These are phyloP conservation scores for Aspergillus sergii DNA, from an alignment of 2,329 filamentous ascomycete genomes.

Conservation along the genomic window DNA sequence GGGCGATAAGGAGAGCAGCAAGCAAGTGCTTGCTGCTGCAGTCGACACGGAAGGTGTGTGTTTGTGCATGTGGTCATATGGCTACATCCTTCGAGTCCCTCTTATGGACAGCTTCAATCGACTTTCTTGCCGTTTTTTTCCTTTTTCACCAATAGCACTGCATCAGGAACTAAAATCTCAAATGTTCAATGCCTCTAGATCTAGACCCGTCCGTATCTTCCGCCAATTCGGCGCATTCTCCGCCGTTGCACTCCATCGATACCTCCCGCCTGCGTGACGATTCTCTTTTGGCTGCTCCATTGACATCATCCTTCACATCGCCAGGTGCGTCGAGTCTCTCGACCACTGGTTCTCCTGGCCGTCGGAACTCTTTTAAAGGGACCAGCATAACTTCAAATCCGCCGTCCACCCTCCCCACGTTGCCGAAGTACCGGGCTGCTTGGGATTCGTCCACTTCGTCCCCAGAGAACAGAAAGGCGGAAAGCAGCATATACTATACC, in stretches of 20 bases:
- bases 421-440: slow-evolving; percentile 34
- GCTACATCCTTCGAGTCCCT: slow-evolving; percentile 1
- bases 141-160: not conserved
- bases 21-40: slow-evolving; percentile 52
- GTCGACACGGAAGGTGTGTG: slow-evolving; percentile 50
- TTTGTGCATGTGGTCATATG: slow-evolving; percentile 13
- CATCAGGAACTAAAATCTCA: slow-evolving; percentile 15
- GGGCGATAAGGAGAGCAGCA: slow-evolving; percentile 48
- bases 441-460: slow-evolving; percentile 44
- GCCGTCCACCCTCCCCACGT: slow-evolving; percentile 32
- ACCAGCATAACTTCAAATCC: slow-evolving; percentile 31
- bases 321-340: slow-evolving; percentile 41
- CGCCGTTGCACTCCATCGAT: slow-evolving; percentile 31
- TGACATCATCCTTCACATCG: slow-evolving; percentile 37
- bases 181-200: slow-evolving; percentile 31
- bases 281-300: slow-evolving; percentile 33
- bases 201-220: slow-evolving; percentile 40
- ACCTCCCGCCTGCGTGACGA: slow-evolving; percentile 32
- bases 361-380: slow-evolving; percentile 28
- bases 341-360: slow-evolving; percentile 38
- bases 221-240: slow-evolving; percentile 41
- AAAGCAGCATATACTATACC: slow-evolving; percentile 63
- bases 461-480: slow-evolving; percentile 45
- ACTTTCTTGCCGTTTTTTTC: slow-evolving; percentile 6
- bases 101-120: not conserved